Evolutionary conservation across 2,329 filamentous ascomycete species (phyloP), one percentile per base, ranked within the genome.

Genomic region (Ceratocystis colombiana): DNA sequence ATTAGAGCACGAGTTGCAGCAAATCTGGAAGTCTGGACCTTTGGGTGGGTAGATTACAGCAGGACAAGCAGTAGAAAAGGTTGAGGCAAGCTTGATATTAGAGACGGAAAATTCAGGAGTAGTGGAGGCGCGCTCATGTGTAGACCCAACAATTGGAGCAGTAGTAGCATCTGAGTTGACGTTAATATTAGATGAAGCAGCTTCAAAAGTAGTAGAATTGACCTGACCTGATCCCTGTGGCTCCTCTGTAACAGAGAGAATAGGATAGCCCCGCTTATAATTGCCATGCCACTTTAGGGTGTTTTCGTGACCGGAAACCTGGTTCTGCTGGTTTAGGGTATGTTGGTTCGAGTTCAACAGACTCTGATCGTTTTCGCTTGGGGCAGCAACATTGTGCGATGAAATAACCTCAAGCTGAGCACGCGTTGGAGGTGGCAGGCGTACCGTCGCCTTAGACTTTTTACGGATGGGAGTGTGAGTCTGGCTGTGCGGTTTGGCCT

Each of bases 1-100:
- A 68, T 79, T 80, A 70, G 90, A 88, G 76, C 94, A 99, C 74
- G 84, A 83, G 78, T 99, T 97, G 83, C 94, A 99, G 79, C 89
- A 96, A 57, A 99, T 91, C 12, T 89, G 88, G 76, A 92, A 96
- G 25, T 61, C 82, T 77, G 66, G 53, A 25, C 63, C 66, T 12
- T 72, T 72, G 68, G 69, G 71, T 68, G 68, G 72, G 61, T 68
- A 66, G 62, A 62, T 70, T 66, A 64, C 33, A 25, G 65, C 62
- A 46, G 68, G 65, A 37, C 65, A 69, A 22, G 45, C 28, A 25
- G 50, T 55, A 25, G 20, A 55, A 30, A 15, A 12, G 3, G 10
- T 15, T 20, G 10, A 5, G 25, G 50, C 1, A 55, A 12, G 46
- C 20, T 48, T 48, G 20, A 48, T 17, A 48, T 8, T 22, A 20